Evolutionary conservation across 306 rosid species (phyloP), one percentile per base, ranked within the genome.

Genomic region (Cyamopsis tetragonoloba): DNA sequence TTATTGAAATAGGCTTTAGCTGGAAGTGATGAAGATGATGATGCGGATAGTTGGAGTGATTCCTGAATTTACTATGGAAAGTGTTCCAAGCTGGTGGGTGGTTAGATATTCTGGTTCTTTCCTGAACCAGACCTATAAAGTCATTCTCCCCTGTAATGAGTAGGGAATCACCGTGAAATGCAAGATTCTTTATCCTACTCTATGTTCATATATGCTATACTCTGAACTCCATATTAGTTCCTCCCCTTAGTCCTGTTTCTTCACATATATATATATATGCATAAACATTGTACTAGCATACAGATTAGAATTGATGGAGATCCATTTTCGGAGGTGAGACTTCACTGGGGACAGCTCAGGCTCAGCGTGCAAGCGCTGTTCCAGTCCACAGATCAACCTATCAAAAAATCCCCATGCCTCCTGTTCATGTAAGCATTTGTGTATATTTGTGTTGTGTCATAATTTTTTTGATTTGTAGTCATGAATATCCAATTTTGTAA

Each of bases 1-100:
- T 34, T 72, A 71, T 73, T 37, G 72, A 34, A 82, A 62, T 62
- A 95, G 99, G 97, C 97, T 68, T 84, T 77, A 20, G 92, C 97
- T 15, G 95, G 97, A 78, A 95, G 99, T 57, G 99, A 91, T 70
- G 92, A 85, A 72, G 96, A 90, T 27, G 88, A 88, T 13, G 91
- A 89, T 54, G 83, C 65, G 0, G 95, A 95, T 70, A 65, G 74
- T 76, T 92, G 99, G 99, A 85, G 95, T 54, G 96, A 95, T 70
- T 81, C 90, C 62, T 85, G 80, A 82, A 57, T 27, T 74, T 66
- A 53, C 58, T 37, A 27, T 60, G 27, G 18, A 62, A 69, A 31
- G 63, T 39, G 43, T 43, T 44, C 32, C n/a, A 38, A 53, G 31
- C 62, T 50, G 55, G 76, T 65, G 4, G 38, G 24, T 55, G 63